Evolutionary conservation across 2,329 filamentous ascomycete species (phyloP).

Genomic region (Chrysoporthe cubensis): DNA sequence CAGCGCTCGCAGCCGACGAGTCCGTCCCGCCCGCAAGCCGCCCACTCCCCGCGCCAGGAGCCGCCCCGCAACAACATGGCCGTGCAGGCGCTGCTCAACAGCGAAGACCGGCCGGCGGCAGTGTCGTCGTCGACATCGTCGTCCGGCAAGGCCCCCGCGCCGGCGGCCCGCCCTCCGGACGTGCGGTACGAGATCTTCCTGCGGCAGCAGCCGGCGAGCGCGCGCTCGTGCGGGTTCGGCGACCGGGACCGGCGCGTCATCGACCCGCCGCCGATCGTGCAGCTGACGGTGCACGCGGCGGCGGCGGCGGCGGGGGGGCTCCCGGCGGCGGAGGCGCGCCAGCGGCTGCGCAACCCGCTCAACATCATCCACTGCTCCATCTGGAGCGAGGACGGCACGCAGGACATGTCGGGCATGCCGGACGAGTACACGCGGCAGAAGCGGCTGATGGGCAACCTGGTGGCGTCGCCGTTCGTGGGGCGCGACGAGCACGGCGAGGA

Average conservation of each 20-base stretch:
- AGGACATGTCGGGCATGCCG: constrained; percentile 73
- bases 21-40: not conserved
- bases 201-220: constrained; percentile 78
- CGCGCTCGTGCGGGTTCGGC: constrained; percentile 81
- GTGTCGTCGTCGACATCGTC: not conserved
- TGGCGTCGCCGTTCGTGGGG: constrained; percentile 76
- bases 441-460: constrained; percentile 78
- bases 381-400: constrained; percentile 68
- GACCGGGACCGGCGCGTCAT: constrained; percentile 81
- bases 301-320: too few species aligned
- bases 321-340: too few species aligned
- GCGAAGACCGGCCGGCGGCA: not conserved
- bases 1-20: constrained; percentile 5
- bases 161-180: not conserved
- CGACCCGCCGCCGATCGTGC: constrained; percentile 81
- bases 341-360: constrained; percentile 59
- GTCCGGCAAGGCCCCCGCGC: not conserved
- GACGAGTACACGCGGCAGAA: constrained; percentile 73
- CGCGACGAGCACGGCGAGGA: constrained; percentile 73
- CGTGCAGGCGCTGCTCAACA: constrained; percentile 25
- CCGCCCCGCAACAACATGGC: constrained; percentile 18
- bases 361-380: constrained; percentile 79
- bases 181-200: constrained; percentile 57
- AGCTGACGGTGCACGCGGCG: constrained; percentile 50
- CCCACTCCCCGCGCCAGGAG: constrained; percentile 20